Evolutionary conservation across 805 yeast genomes (phyloP), one percentile per base, ranked within the genome.

Genomic region (Candida tibetensis): DNA sequence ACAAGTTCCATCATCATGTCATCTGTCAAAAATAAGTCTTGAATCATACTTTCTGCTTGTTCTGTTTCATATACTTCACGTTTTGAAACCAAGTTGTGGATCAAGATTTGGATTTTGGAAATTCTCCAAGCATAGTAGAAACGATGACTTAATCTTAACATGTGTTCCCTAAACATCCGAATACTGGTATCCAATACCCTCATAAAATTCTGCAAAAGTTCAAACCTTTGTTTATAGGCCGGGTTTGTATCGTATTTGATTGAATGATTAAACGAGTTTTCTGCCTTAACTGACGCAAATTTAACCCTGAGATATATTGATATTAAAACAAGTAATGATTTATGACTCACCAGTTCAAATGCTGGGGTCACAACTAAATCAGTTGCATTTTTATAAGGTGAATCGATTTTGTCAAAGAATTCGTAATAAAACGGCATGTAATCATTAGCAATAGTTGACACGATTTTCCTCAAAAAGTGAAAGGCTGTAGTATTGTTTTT

Each of bases 101-200:
- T 48, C 31, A 63, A 69, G 4, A 55, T 55, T 36, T 74, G 76
- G 0, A 85, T 81, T 48, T 80, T 81, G 26, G 77, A 68, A 53
- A 82, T 71, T 58, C 84, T 73, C 79, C 82, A 79, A 2, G 88
- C 84, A 52, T 80, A 81, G 41, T 77, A 79, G 52, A 81, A 82
- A 45, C 78, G 69, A 17, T 62, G 66, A 15, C 85, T 76, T 25
- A 83, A 58, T 28, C 67, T 65, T 14, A 61, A 25, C 16, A 46
- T 21, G 19, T 39, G 38, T 4, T 37, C 40, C 16, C 41, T 23
- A 34, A 41, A 41, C 4, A 40, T 28, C 21, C 17, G 21, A 8
- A 30, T 22, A 9, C 40, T 30, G 5, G 15, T 30, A 2, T 28
- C 38, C 4, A 41, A 10, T 26, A 36, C 30, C 2, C 17, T 25